Evolutionary conservation across 129 eudicot genomes (phyloP), one percentile per base, ranked within the genome.

Genomic region (Helichrysum umbraculigerum): DNA sequence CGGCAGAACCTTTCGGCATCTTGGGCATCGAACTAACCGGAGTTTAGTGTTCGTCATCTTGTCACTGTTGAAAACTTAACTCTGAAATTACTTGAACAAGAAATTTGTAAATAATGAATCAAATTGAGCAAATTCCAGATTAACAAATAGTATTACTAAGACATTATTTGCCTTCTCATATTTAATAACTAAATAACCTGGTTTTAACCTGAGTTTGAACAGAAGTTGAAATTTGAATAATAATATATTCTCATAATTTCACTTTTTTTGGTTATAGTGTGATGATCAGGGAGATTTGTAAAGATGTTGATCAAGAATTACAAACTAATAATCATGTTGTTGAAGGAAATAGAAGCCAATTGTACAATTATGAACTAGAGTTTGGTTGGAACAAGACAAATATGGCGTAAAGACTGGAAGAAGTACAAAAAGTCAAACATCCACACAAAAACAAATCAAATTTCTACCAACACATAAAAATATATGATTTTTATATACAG

Each of bases 11-110:
- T 29, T 54, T 25, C 68, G 58, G 81, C 96, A 90, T 76, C 6
- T 88, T 14, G 96, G 96, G 63, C 96, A 90, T 79, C 79, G 82
- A 17, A 90, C 96, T 4, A 59, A 7, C 75, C 96, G 89, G 84
- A 56, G 42, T 76, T 82, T 61, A n/a, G 71, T 20, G 42, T 7
- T 72, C 87, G 78, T 82, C 41, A 9, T 22, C 34, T 29, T 17
- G 20, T 41, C 50, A 22, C 22, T 72, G 33, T 47, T 51, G 16
- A 7, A 20, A 21, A 32, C 33, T 52, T 16, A 61, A 20, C 35
- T 61, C 78, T 79, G 78, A 66, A 73, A 73, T 74, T 70, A 29
- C 74, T 42, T 74, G 44, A 60, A 80, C 34, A 58, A 68, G 33
- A 19, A 2, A 63, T 19, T 30, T 56, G 50, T 64, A 32, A 76